These are phyloP conservation scores for Magnolia kwangsiensis DNA, from an alignment of 164 flowering plant species.

Conservation along the genomic window DNA sequence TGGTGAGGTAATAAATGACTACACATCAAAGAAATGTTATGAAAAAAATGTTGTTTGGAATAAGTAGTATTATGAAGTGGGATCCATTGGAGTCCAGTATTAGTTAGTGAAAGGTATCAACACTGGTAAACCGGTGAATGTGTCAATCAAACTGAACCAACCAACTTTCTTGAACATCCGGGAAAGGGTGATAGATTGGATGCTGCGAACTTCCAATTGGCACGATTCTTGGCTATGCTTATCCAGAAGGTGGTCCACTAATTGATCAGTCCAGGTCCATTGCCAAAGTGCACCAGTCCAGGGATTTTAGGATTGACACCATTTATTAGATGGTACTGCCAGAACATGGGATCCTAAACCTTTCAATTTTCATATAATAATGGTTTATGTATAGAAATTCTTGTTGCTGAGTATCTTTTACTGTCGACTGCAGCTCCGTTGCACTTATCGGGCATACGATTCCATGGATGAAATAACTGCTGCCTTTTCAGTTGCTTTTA, in stretches of 20 bases:
- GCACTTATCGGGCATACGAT: constrained; percentile 96
- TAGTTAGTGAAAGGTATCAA: not conserved
- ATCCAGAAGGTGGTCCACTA: not conserved
- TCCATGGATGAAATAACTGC: constrained; percentile 95
- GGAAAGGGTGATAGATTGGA: not conserved
- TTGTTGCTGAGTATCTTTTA: not conserved
- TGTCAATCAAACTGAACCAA: not conserved
- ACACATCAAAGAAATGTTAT: no score
- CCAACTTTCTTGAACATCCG: not conserved
- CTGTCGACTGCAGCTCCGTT: constrained; percentile 67
- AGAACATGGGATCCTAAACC: not conserved
- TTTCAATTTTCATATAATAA: not conserved
- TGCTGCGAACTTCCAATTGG: not conserved
- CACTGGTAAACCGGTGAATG: not conserved
- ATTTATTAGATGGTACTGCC: not conserved
- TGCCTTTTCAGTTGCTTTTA: constrained; percentile 85
- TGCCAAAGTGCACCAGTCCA: not conserved
- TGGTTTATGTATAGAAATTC: not conserved
- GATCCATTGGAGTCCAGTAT: not conserved
- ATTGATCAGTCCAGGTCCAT: not conserved
- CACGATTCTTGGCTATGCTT: not conserved
- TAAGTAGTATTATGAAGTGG: not conserved
- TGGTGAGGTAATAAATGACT: constrained; percentile 61
- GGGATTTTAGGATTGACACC: not conserved
- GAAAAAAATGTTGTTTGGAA: not conserved